Conservation (phyloP, 495 filamentous ascomycete species). For the Cenococcum geophilum region DNA sequence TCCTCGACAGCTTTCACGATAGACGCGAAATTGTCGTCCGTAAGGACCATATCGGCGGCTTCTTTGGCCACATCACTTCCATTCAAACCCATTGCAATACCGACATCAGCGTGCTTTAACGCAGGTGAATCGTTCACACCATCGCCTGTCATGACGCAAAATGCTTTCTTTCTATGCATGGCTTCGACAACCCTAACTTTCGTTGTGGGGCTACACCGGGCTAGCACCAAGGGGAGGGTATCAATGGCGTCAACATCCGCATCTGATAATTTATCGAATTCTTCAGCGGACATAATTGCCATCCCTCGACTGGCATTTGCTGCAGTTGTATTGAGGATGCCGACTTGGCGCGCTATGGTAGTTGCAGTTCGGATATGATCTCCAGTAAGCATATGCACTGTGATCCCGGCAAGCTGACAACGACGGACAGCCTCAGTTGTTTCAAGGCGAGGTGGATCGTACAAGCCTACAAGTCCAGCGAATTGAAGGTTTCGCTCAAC, state of each 20-base stretch:
- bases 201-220: constrained; percentile 62
- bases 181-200: constrained; percentile 72
- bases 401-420: constrained; percentile 51
- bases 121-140: constrained; percentile 79
- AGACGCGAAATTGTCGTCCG: constrained; percentile 76
- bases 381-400: constrained; percentile 56
- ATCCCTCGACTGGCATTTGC: constrained; percentile 18
- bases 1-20: constrained; percentile 71
- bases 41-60: constrained; percentile 67
- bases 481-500: constrained; percentile 57
- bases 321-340: constrained; percentile 30
- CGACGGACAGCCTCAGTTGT: constrained; percentile 50
- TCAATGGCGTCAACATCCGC: constrained; percentile 57
- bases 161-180: constrained; percentile 53
- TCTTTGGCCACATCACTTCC: constrained; percentile 76
- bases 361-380: constrained; percentile 54
- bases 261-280: constrained; percentile 53
- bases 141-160: constrained; percentile 74
- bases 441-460: constrained; percentile 65
- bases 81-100: constrained; percentile 69
- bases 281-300: constrained; percentile 56
- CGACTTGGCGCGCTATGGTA: constrained; percentile 50
- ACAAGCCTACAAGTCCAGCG: constrained; percentile 61
- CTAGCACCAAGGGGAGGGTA: constrained; percentile 57
- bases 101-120: constrained; percentile 68